Base-by-base conservation (phyloP, 2,329 filamentous ascomycete genomes). In the Periconia digitata region DNA sequence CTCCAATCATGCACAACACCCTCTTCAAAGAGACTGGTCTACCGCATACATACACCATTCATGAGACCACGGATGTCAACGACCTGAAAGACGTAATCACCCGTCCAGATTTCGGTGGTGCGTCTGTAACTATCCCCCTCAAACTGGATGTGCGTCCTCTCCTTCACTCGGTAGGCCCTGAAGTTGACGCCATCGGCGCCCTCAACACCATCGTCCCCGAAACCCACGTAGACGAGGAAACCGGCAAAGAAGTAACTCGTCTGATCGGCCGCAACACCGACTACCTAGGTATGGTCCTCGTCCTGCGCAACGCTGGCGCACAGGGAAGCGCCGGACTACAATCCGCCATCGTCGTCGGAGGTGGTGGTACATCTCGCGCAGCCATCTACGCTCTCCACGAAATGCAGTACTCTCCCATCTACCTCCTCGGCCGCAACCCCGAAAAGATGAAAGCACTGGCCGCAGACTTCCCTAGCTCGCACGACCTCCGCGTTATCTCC, bases 261-360 rank as follows among this genome's bases (percentile, higher is more conserved):
- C 82, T 97, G 3, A 71, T 89, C 15, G 94, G 94, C 37, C 89
- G 92, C 68, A 99, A 99, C 72, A 99, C 94, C 12, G 94, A 99
- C 75, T 99, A 91, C 87, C 82, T 85, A 63, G 94, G 94, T 53
- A 99, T 99, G 85, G 84, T 88, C 2, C 83, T 87, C 58, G 86
- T 89, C 3, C 81, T 99, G 17, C 83, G 81, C 48, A 82, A 83
- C 36, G 85, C 84, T 2, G 89, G 89, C 7, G 67, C 64, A 6
- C 61, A 62, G 54, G 63, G 66, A 20, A 56, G 59, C 15, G 63
- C 67, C 3, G 67, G 66, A 12, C 62, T 68, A 2, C 73, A 77
- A 36, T 81, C 85, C 46, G 92, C 83, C 21, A 82, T 96, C 56
- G 89, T 97, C 13, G 84, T 99, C 45, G 94, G 94, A 3, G 90